These are phyloP conservation scores for Ceratobasidium sp. DNA, from an alignment of 1,284 basidiomycete genomes.

Conservation along the genomic window DNA sequence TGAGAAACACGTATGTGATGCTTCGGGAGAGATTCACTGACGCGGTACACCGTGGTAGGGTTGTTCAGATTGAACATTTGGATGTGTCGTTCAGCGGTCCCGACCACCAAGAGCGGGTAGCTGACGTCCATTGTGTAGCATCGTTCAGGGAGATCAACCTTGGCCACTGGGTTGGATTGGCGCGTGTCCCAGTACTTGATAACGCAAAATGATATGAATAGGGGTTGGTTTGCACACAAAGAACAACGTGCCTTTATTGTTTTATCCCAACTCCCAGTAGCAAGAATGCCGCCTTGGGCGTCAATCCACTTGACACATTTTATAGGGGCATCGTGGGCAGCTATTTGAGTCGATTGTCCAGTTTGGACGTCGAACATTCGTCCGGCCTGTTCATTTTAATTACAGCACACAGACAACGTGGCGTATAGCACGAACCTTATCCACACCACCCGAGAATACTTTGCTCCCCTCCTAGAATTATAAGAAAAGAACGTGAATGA, in stretches of 20 bases:
- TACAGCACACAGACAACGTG: not conserved
- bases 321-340: slow-evolving; percentile 86
- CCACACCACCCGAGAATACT: slow-evolving; percentile 85
- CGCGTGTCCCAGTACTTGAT: slow-evolving; percentile 91
- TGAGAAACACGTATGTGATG: not conserved
- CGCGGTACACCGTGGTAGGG: slow-evolving; percentile 80
- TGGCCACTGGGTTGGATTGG: slow-evolving; percentile 75
- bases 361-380: slow-evolving; percentile 84
- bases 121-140: slow-evolving; percentile 89
- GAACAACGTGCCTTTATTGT: slow-evolving; percentile 73
- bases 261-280: slow-evolving; percentile 93
- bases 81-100: slow-evolving; percentile 92
- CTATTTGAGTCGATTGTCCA: slow-evolving; percentile 77
- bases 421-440: slow-evolving; percentile 61
- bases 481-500: not conserved
- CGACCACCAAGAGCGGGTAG: slow-evolving; percentile 90
- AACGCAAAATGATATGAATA: too few relatives aligned
- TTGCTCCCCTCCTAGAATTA: slow-evolving; percentile 79
- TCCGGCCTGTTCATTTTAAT: slow-evolving; percentile 58
- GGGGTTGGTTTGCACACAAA: not conserved
- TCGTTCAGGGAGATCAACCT: slow-evolving; percentile 85
- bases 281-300: slow-evolving; percentile 72
- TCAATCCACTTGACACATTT: slow-evolving; percentile 82
- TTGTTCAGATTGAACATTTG: slow-evolving; percentile 88
- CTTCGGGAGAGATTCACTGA: slow-evolving; percentile 55